These are phyloP conservation scores for Candida qinlingensis DNA, from an alignment of 805 yeast species.

Conservation along the genomic window DNA sequence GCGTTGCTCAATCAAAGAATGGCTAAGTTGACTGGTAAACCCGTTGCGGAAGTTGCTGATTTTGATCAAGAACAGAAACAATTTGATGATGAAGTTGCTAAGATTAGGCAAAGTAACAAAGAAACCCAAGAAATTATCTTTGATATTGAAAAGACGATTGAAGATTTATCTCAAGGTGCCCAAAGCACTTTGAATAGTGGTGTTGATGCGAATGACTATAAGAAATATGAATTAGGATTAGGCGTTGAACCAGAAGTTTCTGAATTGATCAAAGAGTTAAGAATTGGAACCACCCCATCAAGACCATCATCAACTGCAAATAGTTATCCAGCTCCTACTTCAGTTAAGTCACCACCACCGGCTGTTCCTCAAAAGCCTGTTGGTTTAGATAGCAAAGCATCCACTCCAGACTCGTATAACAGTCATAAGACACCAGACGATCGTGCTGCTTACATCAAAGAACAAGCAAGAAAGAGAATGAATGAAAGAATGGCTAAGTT, in stretches of 20 bases:
- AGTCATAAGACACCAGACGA: slow-evolving; percentile 51
- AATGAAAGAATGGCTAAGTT: slow-evolving; percentile 76
- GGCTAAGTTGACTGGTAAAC: slow-evolving; percentile 88
- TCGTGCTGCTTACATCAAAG: slow-evolving; percentile 74
- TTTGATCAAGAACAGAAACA: slow-evolving; percentile 30
- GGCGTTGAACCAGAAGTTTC: slow-evolving; percentile 70
- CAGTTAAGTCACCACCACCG: slow-evolving; percentile 13
- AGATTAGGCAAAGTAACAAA: slow-evolving; percentile 47
- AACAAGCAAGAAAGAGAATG: slow-evolving; percentile 79
- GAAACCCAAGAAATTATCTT: slow-evolving; percentile 54
- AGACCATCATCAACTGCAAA: not conserved
- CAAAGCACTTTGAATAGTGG: slow-evolving; percentile 27
- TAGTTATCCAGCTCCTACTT: slow-evolving; percentile 3
- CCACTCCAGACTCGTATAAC: slow-evolving; percentile 22
- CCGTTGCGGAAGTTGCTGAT: slow-evolving; percentile 37
- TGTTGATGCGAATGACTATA: slow-evolving; percentile 43
- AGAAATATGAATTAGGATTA: slow-evolving; percentile 77
- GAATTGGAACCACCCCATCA: slow-evolving; percentile 17
- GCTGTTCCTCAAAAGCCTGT: slow-evolving; percentile 1
- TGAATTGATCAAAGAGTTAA: slow-evolving; percentile 53
- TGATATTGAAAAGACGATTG: slow-evolving; percentile 70
- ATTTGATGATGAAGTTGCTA: slow-evolving; percentile 46
- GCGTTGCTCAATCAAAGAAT: slow-evolving; percentile 78
- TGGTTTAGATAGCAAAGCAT: slow-evolving; percentile 12
- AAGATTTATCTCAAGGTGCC: slow-evolving; percentile 45